Conservation (phyloP, 306 rosid species). For the Glycine soja region DNA sequence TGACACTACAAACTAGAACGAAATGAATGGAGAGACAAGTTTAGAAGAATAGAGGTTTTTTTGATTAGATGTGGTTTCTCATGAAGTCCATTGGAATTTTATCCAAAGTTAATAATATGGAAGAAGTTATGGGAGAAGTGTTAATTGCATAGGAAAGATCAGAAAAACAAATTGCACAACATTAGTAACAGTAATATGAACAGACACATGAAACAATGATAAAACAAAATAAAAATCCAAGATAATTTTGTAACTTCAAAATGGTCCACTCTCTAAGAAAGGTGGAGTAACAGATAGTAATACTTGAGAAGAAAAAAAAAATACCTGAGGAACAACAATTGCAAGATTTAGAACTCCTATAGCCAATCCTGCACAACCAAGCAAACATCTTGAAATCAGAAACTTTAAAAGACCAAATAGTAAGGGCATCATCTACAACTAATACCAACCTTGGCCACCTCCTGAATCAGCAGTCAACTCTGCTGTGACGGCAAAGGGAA, state of each 20-base stretch:
- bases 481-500: slow-evolving; percentile 93
- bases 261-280: slow-evolving; percentile 16
- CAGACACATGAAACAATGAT: neutral
- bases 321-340: slow-evolving; percentile 96
- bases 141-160: slow-evolving; percentile 13
- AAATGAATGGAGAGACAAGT: too few relatives aligned
- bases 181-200: neutral
- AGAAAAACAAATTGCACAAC: slow-evolving; percentile 1
- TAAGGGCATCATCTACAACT: slow-evolving; percentile 24
- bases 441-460: slow-evolving; percentile 88
- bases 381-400: slow-evolving; percentile 44
- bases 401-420: slow-evolving; percentile 35
- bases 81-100: slow-evolving; percentile 1
- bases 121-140: neutral
- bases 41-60: too few relatives aligned
- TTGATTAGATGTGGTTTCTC: neutral
- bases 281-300: slow-evolving; percentile 1
- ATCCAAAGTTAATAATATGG: neutral
- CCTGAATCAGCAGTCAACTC: slow-evolving; percentile 95
- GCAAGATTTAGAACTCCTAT: slow-evolving; percentile 98
- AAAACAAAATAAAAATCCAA: neutral
- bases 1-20: too few relatives aligned
- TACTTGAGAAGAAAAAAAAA: slow-evolving; percentile 32
- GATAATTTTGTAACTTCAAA: slow-evolving; percentile 19
- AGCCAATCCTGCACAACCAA: slow-evolving; percentile 81